Percentiles rank a stretch among this genome's conserved stretches.
Evolutionary conservation across 345 rosid genomes (phyloP).

Genomic region (Eucalyptus paniculata): DNA sequence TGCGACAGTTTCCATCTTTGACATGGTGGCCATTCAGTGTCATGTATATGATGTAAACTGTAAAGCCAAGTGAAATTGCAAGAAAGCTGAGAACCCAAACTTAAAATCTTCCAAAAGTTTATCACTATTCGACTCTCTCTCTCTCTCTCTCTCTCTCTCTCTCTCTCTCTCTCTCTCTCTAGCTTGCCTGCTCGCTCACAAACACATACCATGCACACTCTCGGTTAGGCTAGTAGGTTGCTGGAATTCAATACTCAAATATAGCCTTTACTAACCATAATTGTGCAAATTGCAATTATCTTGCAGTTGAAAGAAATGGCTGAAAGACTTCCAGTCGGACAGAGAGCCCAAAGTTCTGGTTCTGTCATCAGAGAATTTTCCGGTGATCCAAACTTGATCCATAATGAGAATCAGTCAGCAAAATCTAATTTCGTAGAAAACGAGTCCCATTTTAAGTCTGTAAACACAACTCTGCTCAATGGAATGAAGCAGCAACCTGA

Average conservation of each 20-base stretch:
- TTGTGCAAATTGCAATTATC: not conserved
- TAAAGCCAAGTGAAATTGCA: not conserved
- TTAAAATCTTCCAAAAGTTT: not conserved
- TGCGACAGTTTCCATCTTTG: not conserved
- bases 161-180: not conserved
- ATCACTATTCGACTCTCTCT: not conserved
- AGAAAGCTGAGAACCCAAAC: not conserved
- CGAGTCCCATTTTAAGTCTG: constrained; percentile 16
- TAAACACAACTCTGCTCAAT: constrained; percentile 13
- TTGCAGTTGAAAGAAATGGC: constrained; percentile 64
- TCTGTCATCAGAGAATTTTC: constrained; percentile 17
- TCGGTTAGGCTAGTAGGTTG: not conserved
- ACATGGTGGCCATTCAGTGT: not conserved
- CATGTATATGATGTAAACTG: not conserved
- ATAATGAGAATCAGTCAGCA: not conserved
- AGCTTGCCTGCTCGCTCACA: not conserved
- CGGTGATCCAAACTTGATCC: not conserved
- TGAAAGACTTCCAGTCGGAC: constrained; percentile 28
- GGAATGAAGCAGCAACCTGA: constrained; percentile 37
- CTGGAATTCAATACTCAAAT: not conserved
- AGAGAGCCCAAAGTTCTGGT: constrained; percentile 6
- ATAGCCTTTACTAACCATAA: not conserved
- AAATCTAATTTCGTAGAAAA: not conserved
- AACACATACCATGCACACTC: not conserved
- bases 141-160: not conserved